Base-by-base conservation (phyloP, 2,329 filamentous ascomycete species). In the Ceratocystis papillata region DNA sequence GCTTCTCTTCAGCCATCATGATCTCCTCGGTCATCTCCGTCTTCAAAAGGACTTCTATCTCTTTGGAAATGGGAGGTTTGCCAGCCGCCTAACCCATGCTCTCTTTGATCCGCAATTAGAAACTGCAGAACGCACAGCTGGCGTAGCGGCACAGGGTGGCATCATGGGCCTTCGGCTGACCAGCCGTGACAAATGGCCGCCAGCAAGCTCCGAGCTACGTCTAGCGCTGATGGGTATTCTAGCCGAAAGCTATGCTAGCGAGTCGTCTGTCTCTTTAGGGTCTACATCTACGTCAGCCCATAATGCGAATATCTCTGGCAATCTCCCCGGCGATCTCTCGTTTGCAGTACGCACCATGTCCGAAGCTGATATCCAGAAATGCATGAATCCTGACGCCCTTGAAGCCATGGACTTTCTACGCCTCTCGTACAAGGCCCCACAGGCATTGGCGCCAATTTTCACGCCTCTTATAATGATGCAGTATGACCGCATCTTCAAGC, bases 321-420 rank as follows among this genome's bases (percentile, higher is more conserved):
- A 75, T 53, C 78, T 91, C 1, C 87, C 87, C 0, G 87, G 88
- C 0, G 84, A 87, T 28, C 75, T 92, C 37, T 89, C 86, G 74
- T 97, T 99, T 73, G 85, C 89, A 0, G 87, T 99, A 28, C 87
- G 94, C 46, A 87, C 93, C 70, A 80, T 97, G 69, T 82, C 86
- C 0, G 80, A 85, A 6, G 86, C 87, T 60, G 91, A 96, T 70
- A 89, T 96, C 61, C 84, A 90, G 64, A 85, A 82, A 69, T 93
- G 91, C 74, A 86, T 95, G 80, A 84, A 97, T 71, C 86, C 90
- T 0, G 83, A 89, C 72, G 88, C 87, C 0, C 81, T 97, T 20
- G 86, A 93, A 72, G 94, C 94, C 0, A 79, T 97, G n/a, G 94
- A 97, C 75, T 97, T 99, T 72, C 79, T 99, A 17, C 85, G 90